Conservation (phyloP, 805 yeast genomes). For the Kluyveromyces nonfermentans region DNA sequence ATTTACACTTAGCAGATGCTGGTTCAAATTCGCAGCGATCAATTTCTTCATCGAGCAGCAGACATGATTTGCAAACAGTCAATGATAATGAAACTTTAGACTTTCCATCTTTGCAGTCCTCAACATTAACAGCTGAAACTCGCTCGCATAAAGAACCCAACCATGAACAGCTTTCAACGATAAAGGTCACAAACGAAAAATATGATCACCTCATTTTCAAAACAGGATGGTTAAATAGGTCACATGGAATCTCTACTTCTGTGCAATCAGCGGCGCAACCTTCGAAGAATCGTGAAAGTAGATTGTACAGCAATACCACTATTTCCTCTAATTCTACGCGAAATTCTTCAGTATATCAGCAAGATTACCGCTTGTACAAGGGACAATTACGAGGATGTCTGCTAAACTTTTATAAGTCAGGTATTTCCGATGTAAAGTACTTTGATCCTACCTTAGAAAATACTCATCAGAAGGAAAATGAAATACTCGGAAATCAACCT, state of each 20-base stretch:
- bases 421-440: constrained; percentile 38
- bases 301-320: constrained; percentile 13
- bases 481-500: not conserved
- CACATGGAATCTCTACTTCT: constrained; percentile 23
- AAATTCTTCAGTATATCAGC: constrained; percentile 2
- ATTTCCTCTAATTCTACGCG: constrained; percentile 15
- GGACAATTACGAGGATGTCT: constrained; percentile 66
- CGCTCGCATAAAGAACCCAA: not conserved
- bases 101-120: not conserved
- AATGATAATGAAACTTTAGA: constrained; percentile 1
- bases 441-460: constrained; percentile 28
- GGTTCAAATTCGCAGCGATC: constrained; percentile 1
- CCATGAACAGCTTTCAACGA: not conserved
- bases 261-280: not conserved
- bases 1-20: not conserved
- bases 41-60: constrained; percentile 1
- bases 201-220: constrained; percentile 36
- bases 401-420: constrained; percentile 50
- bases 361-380: constrained; percentile 37
- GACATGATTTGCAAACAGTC: constrained; percentile 1
- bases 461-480: constrained; percentile 3
- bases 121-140: not conserved
- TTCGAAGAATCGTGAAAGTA: constrained; percentile 18
- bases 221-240: constrained; percentile 53
- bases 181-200: constrained; percentile 16